Evolutionary conservation across 2,329 filamentous ascomycete genomes (phyloP), one percentile per base, ranked within the genome.

Genomic region (Bipolaris bicolor): DNA sequence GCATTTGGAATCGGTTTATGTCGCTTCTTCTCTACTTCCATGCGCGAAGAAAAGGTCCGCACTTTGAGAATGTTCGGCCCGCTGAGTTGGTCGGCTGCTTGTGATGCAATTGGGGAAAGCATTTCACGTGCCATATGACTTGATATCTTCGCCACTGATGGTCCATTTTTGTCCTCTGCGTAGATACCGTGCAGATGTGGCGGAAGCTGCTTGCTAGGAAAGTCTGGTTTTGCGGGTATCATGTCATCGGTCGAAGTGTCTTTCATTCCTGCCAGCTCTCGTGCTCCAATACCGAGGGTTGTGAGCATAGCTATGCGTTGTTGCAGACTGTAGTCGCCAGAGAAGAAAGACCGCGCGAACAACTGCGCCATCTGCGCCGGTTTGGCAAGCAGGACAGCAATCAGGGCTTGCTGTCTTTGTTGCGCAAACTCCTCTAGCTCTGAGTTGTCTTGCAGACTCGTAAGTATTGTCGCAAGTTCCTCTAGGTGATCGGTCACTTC

Each of bases 31-130:
- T 89, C 84, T 16, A 88, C 83, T 56, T 86, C 82, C 74, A 93
- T 87, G 16, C 90, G 87, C 0, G 90, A 91, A 10, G 89, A 94
- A 77, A 98, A 97, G 2, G 89, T 96, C 26, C 91, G 88, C 20
- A 98, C 85, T 78, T 98, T 98, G 44, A 99, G 85, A 5, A 89
- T 85, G 64, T 92, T 87, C 0, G 95, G 93, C 0, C 94, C 92
- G 0, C 89, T 89, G 6, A 87, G 82, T 20, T 88, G 83, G 71
- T 97, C 92, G 39, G 92, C 93, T 2, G 93, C 91, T 56, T 87
- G 82, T 36, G 91, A 88, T 1, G 94, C 92, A 26, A 98, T 80
- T 0, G 95, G 95, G 15, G 88, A 86, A 18, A 98, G 87, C 68
- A 97, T 91, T 0, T 83, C 81, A 24, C 87, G 84, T 4, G 90